Conservation (phyloP, 371 early-diverging fungal species). For the Mortierella sp. region DNA sequence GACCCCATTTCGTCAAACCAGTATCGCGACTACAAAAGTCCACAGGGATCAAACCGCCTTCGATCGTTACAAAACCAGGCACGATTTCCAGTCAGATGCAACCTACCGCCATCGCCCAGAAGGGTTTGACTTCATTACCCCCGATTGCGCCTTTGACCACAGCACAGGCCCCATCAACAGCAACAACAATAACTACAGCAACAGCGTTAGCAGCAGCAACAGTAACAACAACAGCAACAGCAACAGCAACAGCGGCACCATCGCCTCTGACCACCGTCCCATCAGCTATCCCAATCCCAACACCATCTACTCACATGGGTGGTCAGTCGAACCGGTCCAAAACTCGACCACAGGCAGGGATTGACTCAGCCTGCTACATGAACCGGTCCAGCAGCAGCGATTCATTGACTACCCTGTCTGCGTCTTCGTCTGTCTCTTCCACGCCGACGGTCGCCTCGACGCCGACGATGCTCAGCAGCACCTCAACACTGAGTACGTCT, state of each 20-base stretch:
- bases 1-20: constrained; percentile 17
- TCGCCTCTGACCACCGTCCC: neutral
- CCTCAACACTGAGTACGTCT: neutral
- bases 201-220: neutral
- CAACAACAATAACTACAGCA: constrained; percentile 1
- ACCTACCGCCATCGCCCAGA: neutral
- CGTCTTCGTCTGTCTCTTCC: constrained; percentile 12
- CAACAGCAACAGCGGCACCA: neutral
- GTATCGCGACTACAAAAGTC: constrained; percentile 18
- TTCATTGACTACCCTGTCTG: constrained; percentile 15
- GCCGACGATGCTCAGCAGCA: neutral
- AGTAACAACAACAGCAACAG: neutral
- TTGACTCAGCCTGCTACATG: constrained; percentile 45
- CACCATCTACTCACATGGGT: neutral
- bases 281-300: neutral
- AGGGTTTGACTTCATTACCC: constrained; percentile 2
- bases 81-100: neutral
- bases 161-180: neutral
- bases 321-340: constrained; percentile 12
- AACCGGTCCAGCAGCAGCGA: constrained; percentile 28
- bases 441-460: neutral
- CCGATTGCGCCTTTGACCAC: constrained; percentile 25
- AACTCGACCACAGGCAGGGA: constrained; percentile 24
- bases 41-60: constrained; percentile 37
- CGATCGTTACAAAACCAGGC: constrained; percentile 40